These are phyloP conservation scores for Paramarasmius palmivorus DNA, from an alignment of 1,284 basidiomycete species.

Conservation along the genomic window DNA sequence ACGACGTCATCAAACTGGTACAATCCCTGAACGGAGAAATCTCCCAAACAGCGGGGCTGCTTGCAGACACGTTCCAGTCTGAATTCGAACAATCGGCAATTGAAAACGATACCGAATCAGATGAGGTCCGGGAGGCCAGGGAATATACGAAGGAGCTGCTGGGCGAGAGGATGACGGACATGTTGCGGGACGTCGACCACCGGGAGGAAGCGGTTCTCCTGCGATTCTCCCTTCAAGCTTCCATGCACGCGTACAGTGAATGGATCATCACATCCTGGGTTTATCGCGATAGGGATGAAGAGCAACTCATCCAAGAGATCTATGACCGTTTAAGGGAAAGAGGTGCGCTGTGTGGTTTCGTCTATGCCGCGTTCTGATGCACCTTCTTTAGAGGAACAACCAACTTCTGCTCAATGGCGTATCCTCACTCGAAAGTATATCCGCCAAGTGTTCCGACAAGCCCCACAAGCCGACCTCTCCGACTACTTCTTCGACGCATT, in stretches of 20 bases:
- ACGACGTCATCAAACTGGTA: conserved; percentile 42
- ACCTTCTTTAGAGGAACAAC: conserved; percentile 34
- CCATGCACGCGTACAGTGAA: conserved; percentile 35
- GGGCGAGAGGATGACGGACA: conserved; percentile 1
- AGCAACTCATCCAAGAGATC: conserved; percentile 27
- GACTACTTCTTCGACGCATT: conserved; percentile 37
- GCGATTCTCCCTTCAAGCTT: conserved; percentile 47
- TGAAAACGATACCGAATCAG: background rate
- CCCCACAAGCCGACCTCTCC: conserved; percentile 28
- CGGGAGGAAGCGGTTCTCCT: conserved; percentile 39
- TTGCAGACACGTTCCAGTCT: conserved; percentile 32
- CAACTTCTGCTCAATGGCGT: conserved; percentile 43
- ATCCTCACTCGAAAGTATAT: conserved; percentile 32
- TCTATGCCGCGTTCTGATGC: conserved; percentile 12
- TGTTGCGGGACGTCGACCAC: conserved; percentile 24
- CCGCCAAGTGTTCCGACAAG: conserved; percentile 9
- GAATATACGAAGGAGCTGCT: conserved; percentile 7
- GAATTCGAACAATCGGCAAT: background rate
- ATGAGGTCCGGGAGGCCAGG: background rate
- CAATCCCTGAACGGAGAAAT: conserved; percentile 46
- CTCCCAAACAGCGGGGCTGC: conserved; percentile 41
- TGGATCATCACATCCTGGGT: conserved; percentile 45
- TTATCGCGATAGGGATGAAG: conserved; percentile 38
- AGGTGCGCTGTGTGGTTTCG: conserved; percentile 25
- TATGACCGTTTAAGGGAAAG: conserved; percentile 36